A percentile compares a stretch with the other conserved stretches of the same genome.
These are phyloP conservation scores for Phyllachora maydis DNA, from an alignment of 2,329 filamentous ascomycete genomes.

Conservation along the genomic window DNA sequence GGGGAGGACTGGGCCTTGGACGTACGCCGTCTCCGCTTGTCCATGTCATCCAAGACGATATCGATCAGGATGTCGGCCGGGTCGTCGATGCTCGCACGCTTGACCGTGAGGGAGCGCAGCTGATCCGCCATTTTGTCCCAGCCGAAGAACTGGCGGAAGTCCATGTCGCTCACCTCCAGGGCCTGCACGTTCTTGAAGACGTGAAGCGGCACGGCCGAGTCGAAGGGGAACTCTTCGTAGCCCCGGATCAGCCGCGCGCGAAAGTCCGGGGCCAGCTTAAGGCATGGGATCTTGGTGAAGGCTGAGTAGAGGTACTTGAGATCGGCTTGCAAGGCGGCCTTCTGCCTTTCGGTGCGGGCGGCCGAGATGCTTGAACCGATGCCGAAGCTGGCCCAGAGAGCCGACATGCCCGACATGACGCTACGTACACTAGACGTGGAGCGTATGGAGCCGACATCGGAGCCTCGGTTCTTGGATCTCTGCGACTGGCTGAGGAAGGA, in stretches of 20 bases:
- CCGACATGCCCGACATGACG: constrained; percentile 92
- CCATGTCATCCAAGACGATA: constrained; percentile 91
- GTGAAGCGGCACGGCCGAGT: constrained; percentile 89
- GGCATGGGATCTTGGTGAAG: constrained; percentile 92
- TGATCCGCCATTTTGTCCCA: constrained; percentile 93
- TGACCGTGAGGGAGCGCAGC: constrained; percentile 71
- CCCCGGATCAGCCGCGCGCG: constrained; percentile 76
- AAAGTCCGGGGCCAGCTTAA: constrained; percentile 81
- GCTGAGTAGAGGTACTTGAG: constrained; percentile 93
- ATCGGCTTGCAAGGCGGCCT: constrained; percentile 66
- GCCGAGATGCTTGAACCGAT: constrained; percentile 60
- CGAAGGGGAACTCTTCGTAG: constrained; percentile 95
- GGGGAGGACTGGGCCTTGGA: constrained; percentile 73
- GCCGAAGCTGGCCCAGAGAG: constrained; percentile 76
- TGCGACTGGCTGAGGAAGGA: constrained; percentile 80
- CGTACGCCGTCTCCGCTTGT: constrained; percentile 71
- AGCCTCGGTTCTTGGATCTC: constrained; percentile 55
- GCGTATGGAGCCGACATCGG: constrained; percentile 78
- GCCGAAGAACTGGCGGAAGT: constrained; percentile 91
- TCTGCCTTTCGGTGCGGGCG: constrained; percentile 75
- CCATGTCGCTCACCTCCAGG: constrained; percentile 83
- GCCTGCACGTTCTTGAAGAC: constrained; percentile 94
- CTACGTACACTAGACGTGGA: constrained; percentile 94
- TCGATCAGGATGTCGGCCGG: constrained; percentile 77
- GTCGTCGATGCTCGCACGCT: constrained; percentile 73